Conservation (phyloP, 345 rosid species). For the Gossypium anomalum region DNA sequence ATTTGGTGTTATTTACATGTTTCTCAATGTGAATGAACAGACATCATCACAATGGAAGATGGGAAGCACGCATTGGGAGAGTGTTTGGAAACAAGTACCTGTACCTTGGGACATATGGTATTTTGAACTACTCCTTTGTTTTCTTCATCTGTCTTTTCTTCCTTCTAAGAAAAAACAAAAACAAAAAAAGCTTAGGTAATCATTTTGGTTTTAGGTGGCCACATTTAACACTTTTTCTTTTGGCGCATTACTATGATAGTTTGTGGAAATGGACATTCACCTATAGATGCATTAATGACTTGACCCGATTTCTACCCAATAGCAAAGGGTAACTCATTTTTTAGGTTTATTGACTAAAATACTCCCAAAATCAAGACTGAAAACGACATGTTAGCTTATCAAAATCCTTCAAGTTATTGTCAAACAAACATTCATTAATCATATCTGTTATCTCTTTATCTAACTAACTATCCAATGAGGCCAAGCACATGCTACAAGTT, state of each 20-base stretch:
- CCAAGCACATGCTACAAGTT: background rate
- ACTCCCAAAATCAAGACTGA: background rate
- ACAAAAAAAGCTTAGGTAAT: background rate
- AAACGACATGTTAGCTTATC: background rate
- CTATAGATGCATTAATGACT: background rate
- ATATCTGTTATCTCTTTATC: background rate
- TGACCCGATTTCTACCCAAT: background rate
- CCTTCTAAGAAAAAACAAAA: background rate
- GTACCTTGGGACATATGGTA: conserved; percentile 69
- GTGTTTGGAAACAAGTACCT: conserved; percentile 75
- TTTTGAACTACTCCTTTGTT: background rate
- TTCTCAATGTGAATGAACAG: conserved; percentile 22
- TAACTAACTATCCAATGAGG: background rate
- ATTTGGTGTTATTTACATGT: background rate
- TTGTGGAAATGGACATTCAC: background rate
- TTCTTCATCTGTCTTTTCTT: background rate
- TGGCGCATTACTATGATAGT: background rate
- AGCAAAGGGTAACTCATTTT: background rate
- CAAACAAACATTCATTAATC: background rate
- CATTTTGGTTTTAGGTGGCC: background rate
- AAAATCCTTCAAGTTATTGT: background rate
- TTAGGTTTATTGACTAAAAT: background rate
- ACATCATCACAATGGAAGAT: conserved; percentile 78
- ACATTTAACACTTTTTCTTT: background rate
- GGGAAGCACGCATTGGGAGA: conserved; percentile 76